These are phyloP conservation scores for Eucalyptus cloeziana DNA, from an alignment of 345 rosid genomes.

Conservation along the genomic window DNA sequence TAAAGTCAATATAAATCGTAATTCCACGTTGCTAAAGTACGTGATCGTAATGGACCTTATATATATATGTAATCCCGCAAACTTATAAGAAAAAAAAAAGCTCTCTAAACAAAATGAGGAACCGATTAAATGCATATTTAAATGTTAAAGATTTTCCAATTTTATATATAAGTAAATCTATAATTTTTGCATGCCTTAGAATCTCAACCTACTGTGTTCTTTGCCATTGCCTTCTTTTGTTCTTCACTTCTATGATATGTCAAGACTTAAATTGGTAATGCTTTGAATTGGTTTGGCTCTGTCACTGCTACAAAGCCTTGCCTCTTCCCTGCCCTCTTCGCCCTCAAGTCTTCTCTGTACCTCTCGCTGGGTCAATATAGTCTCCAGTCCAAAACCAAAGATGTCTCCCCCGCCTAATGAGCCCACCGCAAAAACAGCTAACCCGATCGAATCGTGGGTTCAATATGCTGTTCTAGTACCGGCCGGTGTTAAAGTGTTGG, in stretches of 20 bases:
- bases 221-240: neutral
- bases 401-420: neutral
- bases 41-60: neutral
- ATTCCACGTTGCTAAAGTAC: accelerated
- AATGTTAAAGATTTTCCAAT: neutral
- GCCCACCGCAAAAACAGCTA: neutral
- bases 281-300: neutral
- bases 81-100: neutral
- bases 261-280: neutral
- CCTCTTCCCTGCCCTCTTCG: neutral
- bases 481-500: neutral
- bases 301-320: neutral
- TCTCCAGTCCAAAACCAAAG: neutral
- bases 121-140: neutral
- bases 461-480: neutral
- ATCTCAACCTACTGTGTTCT: neutral
- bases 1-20: neutral
- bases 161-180: neutral
- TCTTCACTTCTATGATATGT: neutral
- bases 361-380: neutral
- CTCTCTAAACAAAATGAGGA: neutral
- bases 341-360: neutral
- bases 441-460: neutral
- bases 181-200: neutral
- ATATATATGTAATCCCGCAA: neutral